Base-by-base conservation (phyloP, 2,329 filamentous ascomycete genomes). In the Monilinia polystroma region DNA sequence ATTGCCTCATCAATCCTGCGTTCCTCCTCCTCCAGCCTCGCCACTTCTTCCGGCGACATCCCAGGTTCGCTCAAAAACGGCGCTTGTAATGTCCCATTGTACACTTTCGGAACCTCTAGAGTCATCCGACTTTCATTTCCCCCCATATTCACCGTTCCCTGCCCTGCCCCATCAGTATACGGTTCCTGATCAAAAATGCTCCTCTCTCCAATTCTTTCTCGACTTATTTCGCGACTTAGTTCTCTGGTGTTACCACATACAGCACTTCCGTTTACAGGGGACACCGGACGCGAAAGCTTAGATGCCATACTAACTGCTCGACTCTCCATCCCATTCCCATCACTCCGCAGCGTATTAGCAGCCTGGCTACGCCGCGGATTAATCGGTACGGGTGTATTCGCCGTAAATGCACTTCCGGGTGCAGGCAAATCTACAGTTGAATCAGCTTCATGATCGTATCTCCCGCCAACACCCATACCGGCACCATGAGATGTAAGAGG, bases 1-100 rank as follows among this genome's bases (percentile, higher is more conserved):
- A 75, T 75, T 43, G 73, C 73, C 52, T 69, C 71, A 66, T 75
- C 73, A 26, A 75, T 75, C 60, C 70, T 72, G 66, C 73, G 70
- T 70, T 76, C 74, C 56, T 75, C 74, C 29, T 76, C 74, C 49
- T 75, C 74, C 58, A 73, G 62, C 66, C 70, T 67, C 64, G 68
- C 70, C 3, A 72, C 53, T 56, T 76, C 74, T 8, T 74, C 74
- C 0, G 68, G 63, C 43, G 67, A 73, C 71, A 74, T 72, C 4
- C 71, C 70, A 51, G 71, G 68, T 49, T 72, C 71, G 2, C 67
- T 67, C 16, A 74, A 62, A 11, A 72, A 73, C 5, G 71, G 69
- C 45, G 60, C 54, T 12, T 63, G 63, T 0, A 66, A 3, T 26
- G 47, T 18, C 7, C 51, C 57, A 10, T 49, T 49, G 16, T 55